Evolutionary conservation across 805 yeast species (phyloP), one percentile per base, ranked within the genome.

Genomic region (Kluyveromyces siamensis): DNA sequence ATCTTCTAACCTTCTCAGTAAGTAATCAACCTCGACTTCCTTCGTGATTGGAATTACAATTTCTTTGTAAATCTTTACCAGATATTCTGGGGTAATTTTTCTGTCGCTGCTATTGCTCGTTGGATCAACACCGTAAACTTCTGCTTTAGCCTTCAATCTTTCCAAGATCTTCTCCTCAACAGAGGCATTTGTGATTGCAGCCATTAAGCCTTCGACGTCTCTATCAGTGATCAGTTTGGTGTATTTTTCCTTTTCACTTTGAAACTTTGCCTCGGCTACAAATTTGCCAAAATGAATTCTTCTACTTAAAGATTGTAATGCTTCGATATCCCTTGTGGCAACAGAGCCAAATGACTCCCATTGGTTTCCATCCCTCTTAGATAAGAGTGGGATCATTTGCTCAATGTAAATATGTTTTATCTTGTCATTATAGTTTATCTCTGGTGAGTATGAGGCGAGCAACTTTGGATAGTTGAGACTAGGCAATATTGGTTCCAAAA

Each of bases 281-380:
- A 91, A 93, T 68, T 86, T 87, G 45, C 99, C 99, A 69, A 91
- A 93, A 68, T 93, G 99, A 56, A 93, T 87, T 63, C 99, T 77
- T 59, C 99, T 75, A 8, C 96, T 85, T 41, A 93, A 69, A 6
- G 96, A 83, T 66, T 93, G 96, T 55, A 93, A 73, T 55, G 85
- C 80, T 55, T 86, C 95, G 49, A 91, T 85, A 63, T 93, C 99
- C 53, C 87, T 74, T 38, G 80, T 71, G 3, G 95, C 83, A 38
- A 93, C 87, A 27, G 95, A 84, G 1, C 99, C 99, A 48, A 81
- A 72, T 66, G 90, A 93, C 62, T 89, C 96, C 40, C 74, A 70
- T 60, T 89, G 95, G 49, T 89, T 95, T 1, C 87, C 84, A 35
- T 66, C 60, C 38, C 72, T 75, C 37, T 82, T 81, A 13, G 89